Evolutionary conservation across 2,329 filamentous ascomycete genomes (phyloP), one percentile per base, ranked within the genome.

Genomic region (Apiospora saccharicola): DNA sequence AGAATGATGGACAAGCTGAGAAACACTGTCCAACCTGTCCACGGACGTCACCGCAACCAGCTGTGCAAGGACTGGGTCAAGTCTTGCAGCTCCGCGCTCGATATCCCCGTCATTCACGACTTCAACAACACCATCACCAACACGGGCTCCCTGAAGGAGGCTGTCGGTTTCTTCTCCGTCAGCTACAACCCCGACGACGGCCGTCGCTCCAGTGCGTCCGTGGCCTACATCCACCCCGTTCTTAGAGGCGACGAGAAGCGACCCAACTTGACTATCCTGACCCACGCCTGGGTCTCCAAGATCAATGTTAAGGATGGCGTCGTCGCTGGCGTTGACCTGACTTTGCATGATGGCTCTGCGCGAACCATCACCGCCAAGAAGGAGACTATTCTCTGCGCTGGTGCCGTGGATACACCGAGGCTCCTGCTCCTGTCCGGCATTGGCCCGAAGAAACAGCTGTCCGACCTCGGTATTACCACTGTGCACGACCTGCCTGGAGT

Each of bases 141-240:
- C 75, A 92, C 88, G 69, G 95, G 95, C 72, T 87, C 91, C 64
- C 84, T 97, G 75, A 91, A 90, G 75, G 87, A 93, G 78, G 93
- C 93, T 68, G 93, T 96, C 41, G 95, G 95, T 71, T 98, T 97
- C 88, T 96, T 97, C 87, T 95, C 92, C 75, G 91, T 97, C 76
- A 92, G 93, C 49, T 97, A 97, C 85, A 97, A 97, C 85, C 95
- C 95, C 3, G 94, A 97, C 79, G 92, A 94, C 78, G 94, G 94
- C 79, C 90, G 90, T 77, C 91, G 95, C 75, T 96, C 93, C 85
- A 95, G 93, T 80, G 94, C 95, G 73, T 95, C 92, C 72, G 94
- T 97, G 30, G 95, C 95, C 24, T 98, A 98, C 84, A 95, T 98
- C 79, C 95, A 98, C 83, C 95, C 95, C 47, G 95, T 97, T 79